Percentiles rank a stretch among this genome's conserved stretches.
These are phyloP conservation scores for Saposhnikovia divaricata DNA, from an alignment of 129 eudicot species.

Conservation along the genomic window DNA sequence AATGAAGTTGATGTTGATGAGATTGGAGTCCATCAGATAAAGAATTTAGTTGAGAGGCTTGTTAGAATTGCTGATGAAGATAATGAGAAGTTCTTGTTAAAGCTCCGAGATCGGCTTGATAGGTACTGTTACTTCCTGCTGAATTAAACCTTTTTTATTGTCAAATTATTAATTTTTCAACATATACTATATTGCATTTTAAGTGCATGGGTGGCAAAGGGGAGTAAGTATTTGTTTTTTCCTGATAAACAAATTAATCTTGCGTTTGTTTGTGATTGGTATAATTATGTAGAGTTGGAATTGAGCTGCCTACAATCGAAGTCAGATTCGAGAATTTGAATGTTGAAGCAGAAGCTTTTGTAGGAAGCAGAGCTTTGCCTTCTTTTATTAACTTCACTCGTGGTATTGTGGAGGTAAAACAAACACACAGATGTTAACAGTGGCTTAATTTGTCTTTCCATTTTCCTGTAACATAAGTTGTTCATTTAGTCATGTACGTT, in stretches of 20 bases:
- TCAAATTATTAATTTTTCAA: no score
- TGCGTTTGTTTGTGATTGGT: not conserved
- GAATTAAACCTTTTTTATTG: not conserved
- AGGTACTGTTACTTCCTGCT: conserved; percentile 16
- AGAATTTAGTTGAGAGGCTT: conserved; percentile 48
- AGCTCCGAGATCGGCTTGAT: conserved; percentile 51
- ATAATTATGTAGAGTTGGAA: conserved; percentile 48
- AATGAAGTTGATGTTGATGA: conserved; percentile 45
- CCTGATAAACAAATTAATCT: not conserved
- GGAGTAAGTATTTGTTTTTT: not conserved
- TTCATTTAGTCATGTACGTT: not conserved
- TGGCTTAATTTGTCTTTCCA: not conserved
- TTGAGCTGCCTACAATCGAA: conserved; percentile 78
- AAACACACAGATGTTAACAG: not conserved
- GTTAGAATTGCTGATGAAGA: conserved; percentile 55
- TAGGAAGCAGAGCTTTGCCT: conserved; percentile 76
- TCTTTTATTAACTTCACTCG: conserved; percentile 45
- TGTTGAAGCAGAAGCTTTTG: conserved; percentile 60
- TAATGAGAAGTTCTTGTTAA: conserved; percentile 57
- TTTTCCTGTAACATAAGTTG: not conserved
- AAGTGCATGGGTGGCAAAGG: no score
- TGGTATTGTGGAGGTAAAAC: conserved; percentile 47
- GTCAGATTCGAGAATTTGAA: conserved; percentile 54
- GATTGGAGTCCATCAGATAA: conserved; percentile 44
- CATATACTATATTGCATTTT: no score